A percentile compares a stretch with the other conserved stretches of the same genome.
These are phyloP conservation scores for Penicillium sp. DNA, from an alignment of 2,329 filamentous ascomycete genomes.

Conservation along the genomic window DNA sequence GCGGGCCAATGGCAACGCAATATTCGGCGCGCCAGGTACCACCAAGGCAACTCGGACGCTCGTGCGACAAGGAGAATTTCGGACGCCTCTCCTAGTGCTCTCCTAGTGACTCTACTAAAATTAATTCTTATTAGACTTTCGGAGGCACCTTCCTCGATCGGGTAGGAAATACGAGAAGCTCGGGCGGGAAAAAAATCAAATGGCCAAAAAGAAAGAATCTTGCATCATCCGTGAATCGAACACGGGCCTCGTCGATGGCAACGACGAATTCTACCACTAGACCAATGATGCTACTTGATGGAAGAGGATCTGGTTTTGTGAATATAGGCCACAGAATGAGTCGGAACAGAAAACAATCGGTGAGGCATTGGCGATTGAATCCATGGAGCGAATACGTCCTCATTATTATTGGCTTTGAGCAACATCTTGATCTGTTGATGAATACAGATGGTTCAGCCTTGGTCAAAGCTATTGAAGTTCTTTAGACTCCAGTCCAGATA, in stretches of 20 bases:
- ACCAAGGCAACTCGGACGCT: not conserved
- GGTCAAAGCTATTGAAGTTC: no score
- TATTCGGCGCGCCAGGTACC: not conserved
- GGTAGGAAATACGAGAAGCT: not conserved
- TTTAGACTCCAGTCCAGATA: no score
- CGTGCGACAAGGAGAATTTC: not conserved
- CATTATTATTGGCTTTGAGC: no score
- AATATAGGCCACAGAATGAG: not conserved
- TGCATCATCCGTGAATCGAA: constrained; percentile 46
- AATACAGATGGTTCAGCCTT: no score
- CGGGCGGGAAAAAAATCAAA: not conserved
- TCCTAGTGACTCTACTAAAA: not conserved
- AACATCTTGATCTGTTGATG: no score
- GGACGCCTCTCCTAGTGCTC: no score
- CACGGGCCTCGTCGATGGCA: constrained; percentile 48
- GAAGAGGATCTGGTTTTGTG: not conserved
- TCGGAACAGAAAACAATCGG: not conserved
- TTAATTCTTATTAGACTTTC: not conserved
- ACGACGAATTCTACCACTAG: constrained; percentile 48
- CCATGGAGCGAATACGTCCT: no score
- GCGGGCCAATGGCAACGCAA: no score
- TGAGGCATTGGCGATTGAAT: no score
- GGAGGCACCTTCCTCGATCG: not conserved
- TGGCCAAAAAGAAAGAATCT: constrained; percentile 2
- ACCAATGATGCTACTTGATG: constrained; percentile 41